Conservation (phyloP, 345 rosid genomes). For the Physaria fendleri region DNA sequence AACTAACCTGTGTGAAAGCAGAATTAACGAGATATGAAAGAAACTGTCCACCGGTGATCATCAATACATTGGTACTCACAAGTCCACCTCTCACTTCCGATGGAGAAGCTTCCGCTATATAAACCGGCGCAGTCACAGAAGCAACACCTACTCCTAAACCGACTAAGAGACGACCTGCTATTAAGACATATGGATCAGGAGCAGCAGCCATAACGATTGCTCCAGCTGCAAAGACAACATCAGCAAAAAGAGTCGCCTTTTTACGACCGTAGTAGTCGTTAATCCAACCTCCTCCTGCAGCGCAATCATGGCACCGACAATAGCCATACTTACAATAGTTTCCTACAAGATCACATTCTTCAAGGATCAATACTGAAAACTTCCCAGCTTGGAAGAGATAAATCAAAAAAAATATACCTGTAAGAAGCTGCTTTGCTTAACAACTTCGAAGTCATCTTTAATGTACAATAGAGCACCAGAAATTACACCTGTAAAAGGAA, state of each 20-base stretch:
- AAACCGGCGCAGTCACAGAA: slow-evolving; percentile 95
- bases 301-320: slow-evolving; percentile 93
- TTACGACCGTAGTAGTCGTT: slow-evolving; percentile 89
- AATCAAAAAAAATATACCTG: slow-evolving; percentile 46
- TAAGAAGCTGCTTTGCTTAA: slow-evolving; percentile 68
- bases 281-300: slow-evolving; percentile 92
- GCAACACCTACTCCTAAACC: slow-evolving; percentile 91
- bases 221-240: slow-evolving; percentile 70
- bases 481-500: slow-evolving; percentile 62
- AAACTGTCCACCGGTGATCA: slow-evolving; percentile 97
- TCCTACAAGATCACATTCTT: slow-evolving; percentile 46
- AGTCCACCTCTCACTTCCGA: slow-evolving; percentile 96
- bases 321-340: slow-evolving; percentile 98
- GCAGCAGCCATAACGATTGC: slow-evolving; percentile 83
- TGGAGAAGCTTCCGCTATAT: slow-evolving; percentile 95
- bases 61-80: slow-evolving; percentile 96
- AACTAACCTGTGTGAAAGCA: slow-evolving; percentile 84
- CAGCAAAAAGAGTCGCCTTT: slow-evolving; percentile 84
- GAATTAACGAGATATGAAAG: slow-evolving; percentile 84
- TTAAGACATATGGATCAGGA: slow-evolving; percentile 78
- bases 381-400: neutral
- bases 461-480: slow-evolving; percentile 96
- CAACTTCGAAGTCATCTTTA: slow-evolving; percentile 82
- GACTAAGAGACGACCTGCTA: slow-evolving; percentile 65
- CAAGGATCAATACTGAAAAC: neutral